Evolutionary conservation across 2,329 filamentous ascomycete genomes (phyloP).

Genomic region (Penicillium sp.): DNA sequence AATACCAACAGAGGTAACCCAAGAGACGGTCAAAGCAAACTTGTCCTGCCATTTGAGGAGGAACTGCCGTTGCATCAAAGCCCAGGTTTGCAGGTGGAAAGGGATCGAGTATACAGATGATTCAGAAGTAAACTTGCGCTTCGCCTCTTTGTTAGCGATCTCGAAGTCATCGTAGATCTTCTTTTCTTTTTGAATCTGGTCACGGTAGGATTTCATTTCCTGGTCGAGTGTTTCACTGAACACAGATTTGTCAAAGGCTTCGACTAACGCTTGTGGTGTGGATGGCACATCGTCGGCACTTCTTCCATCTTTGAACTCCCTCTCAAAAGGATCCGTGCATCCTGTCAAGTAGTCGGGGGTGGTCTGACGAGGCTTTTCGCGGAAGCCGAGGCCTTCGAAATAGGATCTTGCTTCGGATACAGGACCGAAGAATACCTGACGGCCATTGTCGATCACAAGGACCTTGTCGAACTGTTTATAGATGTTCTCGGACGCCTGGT

Average conservation of each 20-base stretch:
- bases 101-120: conserved; percentile 80
- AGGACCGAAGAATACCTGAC: conserved; percentile 73
- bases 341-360: conserved; percentile 79
- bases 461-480: conserved; percentile 81
- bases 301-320: conserved; percentile 68
- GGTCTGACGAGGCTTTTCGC: conserved; percentile 71
- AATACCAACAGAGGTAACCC: conserved; percentile 68
- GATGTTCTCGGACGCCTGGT: conserved; percentile 81
- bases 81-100: conserved; percentile 79
- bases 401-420: conserved; percentile 65
- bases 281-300: conserved; percentile 67
- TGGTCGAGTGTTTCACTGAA: conserved; percentile 56
- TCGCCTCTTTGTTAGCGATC: conserved; percentile 71
- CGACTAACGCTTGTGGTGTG: conserved; percentile 62
- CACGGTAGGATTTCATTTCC: conserved; percentile 69
- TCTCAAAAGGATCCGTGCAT: conserved; percentile 80
- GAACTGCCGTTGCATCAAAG: conserved; percentile 79
- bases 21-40: conserved; percentile 71
- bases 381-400: conserved; percentile 74
- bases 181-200: conserved; percentile 62
- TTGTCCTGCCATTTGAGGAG: conserved; percentile 83
- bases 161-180: conserved; percentile 73
- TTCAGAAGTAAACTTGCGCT: conserved; percentile 68
- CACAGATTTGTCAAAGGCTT: conserved; percentile 67
- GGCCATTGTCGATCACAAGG: conserved; percentile 72